phyloP scores from a whole-genome alignment of 2,329 filamentous ascomycete genomes.

The Xylaria sp. region DNA sequence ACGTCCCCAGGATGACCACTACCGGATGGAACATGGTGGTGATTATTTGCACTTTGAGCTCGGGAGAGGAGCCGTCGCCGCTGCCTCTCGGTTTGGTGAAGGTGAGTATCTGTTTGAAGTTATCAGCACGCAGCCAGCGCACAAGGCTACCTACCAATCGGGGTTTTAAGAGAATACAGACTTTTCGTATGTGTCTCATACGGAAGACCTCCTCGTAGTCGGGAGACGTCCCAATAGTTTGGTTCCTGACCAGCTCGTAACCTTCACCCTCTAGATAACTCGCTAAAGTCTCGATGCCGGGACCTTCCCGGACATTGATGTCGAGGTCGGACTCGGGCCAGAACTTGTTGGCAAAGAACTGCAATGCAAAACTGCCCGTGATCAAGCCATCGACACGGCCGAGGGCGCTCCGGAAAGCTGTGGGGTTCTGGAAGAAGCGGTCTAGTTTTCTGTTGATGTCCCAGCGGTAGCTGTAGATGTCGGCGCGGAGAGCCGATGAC shows the following conservation, averaged over 20 bases:
- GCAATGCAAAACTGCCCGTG: slow-evolving; percentile 21
- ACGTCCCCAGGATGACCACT: slow-evolving; percentile 6
- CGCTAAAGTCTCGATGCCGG: not conserved
- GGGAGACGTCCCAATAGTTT: not conserved
- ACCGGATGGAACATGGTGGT: slow-evolving; percentile 2
- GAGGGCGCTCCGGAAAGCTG: slow-evolving; percentile 8
- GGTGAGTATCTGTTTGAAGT: not conserved
- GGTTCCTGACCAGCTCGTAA: slow-evolving; percentile 1
- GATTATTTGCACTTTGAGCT: slow-evolving; percentile 14
- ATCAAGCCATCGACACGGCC: slow-evolving; percentile 20
- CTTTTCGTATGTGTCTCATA: not conserved
- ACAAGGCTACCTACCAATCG: not conserved
- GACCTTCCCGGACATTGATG: slow-evolving; percentile 12
- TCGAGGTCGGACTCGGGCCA: slow-evolving; percentile 20
- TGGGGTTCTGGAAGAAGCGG: slow-evolving; percentile 16
- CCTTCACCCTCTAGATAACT: slow-evolving; percentile 12
- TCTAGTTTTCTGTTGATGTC: slow-evolving; percentile 16
- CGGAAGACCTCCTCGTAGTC: not conserved
- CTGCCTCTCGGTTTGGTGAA: not conserved
- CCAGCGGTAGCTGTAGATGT: slow-evolving; percentile 15
- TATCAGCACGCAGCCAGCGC: not conserved
- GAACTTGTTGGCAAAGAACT: slow-evolving; percentile 19
- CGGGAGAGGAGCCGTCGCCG: not conserved
- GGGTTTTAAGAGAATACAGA: not conserved
- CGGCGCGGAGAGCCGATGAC: slow-evolving; percentile 5